Conservation (phyloP, 2,329 filamentous ascomycete species). For the Cadophora luteo-olivacea region DNA sequence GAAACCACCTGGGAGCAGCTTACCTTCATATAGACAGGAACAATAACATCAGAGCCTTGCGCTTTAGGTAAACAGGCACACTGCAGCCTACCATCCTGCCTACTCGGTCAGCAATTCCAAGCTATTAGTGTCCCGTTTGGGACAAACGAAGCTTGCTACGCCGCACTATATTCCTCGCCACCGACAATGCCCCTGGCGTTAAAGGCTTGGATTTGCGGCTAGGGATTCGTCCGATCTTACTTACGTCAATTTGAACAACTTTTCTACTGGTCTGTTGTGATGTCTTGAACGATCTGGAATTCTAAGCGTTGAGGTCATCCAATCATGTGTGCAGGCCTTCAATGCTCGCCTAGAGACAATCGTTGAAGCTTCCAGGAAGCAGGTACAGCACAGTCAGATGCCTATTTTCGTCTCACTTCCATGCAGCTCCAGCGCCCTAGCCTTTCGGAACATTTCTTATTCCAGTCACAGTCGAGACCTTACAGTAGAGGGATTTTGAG, state of each 20-base stretch:
- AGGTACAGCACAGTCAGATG: neutral
- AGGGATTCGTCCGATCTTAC: neutral
- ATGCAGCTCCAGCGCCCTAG: too few relatives aligned
- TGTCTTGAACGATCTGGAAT: too few relatives aligned
- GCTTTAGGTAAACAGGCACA: neutral
- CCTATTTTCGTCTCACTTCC: neutral
- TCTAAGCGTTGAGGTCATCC: too few relatives aligned
- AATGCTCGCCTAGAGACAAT: too few relatives aligned
- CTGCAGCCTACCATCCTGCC: neutral
- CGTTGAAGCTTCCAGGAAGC: neutral
- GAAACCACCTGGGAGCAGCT: neutral
- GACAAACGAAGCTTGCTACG: constrained; percentile 12
- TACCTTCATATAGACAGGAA: neutral
- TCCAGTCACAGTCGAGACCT: too few relatives aligned
- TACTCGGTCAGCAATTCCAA: neutral
- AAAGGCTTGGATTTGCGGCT: neutral
- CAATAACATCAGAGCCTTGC: neutral
- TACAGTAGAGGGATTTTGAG: neutral
- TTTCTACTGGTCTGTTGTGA: too few relatives aligned
- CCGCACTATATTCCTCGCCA: neutral
- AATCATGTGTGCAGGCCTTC: too few relatives aligned
- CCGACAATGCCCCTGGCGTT: neutral
- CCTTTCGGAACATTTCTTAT: too few relatives aligned
- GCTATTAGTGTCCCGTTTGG: neutral
- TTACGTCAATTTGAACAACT: neutral